A percentile compares a stretch with the other conserved stretches of the same genome.
These are phyloP conservation scores for Sclerotinia spermophila DNA, from an alignment of 2,329 filamentous ascomycete species.

Conservation along the genomic window DNA sequence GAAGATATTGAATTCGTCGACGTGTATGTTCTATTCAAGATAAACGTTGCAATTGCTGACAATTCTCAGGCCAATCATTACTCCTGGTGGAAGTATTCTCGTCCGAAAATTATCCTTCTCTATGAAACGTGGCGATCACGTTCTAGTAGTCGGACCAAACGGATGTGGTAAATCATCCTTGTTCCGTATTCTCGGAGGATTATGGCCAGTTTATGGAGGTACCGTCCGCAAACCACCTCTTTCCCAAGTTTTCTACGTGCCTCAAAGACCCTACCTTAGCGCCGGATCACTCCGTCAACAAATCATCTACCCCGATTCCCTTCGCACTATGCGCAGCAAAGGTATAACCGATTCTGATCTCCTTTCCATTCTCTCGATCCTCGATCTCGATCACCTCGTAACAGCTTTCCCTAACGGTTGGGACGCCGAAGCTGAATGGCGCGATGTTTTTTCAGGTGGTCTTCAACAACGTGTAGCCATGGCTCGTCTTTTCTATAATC, in stretches of 20 bases:
- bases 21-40: conserved; percentile 53
- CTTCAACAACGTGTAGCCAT: conserved; percentile 96
- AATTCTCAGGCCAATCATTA: conserved; percentile 72
- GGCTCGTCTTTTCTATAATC: conserved; percentile 92
- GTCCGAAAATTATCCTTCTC: conserved; percentile 82
- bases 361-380: conserved; percentile 67
- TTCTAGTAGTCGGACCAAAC: conserved; percentile 90
- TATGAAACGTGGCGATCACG: conserved; percentile 80
- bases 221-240: conserved; percentile 88
- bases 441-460: conserved; percentile 86
- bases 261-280: conserved; percentile 89
- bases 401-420: conserved; percentile 73
- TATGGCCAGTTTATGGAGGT: conserved; percentile 97
- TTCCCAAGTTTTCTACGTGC: conserved; percentile 96
- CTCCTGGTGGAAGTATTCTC: conserved; percentile 91
- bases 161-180: conserved; percentile 95
- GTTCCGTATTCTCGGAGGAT: conserved; percentile 90
- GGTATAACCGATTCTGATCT: conserved; percentile 80
- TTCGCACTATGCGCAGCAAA: conserved; percentile 82
- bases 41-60: conserved; percentile 21
- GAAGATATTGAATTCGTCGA: conserved; percentile 79
- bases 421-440: conserved; percentile 96
- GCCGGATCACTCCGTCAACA: conserved; percentile 91
- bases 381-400: conserved; percentile 81
- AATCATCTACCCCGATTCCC: conserved; percentile 89